Evolutionary conservation across 495 filamentous ascomycete species (phyloP).

Genomic region (Neurospora sp.): DNA sequence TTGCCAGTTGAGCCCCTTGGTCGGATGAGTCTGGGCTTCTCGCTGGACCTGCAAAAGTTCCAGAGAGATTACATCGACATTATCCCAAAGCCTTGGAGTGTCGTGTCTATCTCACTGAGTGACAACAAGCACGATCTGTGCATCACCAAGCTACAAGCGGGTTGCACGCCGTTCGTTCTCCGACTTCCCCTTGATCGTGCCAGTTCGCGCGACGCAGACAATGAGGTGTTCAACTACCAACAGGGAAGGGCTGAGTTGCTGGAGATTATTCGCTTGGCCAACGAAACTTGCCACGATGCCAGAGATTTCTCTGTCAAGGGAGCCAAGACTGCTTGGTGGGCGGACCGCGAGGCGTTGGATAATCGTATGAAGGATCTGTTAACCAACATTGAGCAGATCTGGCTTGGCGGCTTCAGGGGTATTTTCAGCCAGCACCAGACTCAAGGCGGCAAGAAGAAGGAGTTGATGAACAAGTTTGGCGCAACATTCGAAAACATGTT

Average conservation of each 20-base stretch:
- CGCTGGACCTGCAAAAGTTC: slow-evolving; percentile 44
- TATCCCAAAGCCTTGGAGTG: slow-evolving; percentile 73
- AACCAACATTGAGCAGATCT: slow-evolving; percentile 77
- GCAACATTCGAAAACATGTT: slow-evolving; percentile 71
- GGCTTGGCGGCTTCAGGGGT: slow-evolving; percentile 89
- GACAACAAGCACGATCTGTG: slow-evolving; percentile 72
- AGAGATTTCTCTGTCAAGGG: slow-evolving; percentile 38
- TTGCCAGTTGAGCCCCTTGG: slow-evolving; percentile 4
- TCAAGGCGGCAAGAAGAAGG: slow-evolving; percentile 32
- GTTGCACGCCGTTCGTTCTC: slow-evolving; percentile 69
- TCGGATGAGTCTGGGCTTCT: slow-evolving; percentile 27
- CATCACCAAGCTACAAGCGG: slow-evolving; percentile 64
- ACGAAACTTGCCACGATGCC: slow-evolving; percentile 61
- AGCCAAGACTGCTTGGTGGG: slow-evolving; percentile 82
- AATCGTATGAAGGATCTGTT: slow-evolving; percentile 65
- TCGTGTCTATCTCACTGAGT: slow-evolving; percentile 73
- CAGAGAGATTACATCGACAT: slow-evolving; percentile 69
- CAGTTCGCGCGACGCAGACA: slow-evolving; percentile 67
- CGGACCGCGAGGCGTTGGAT: slow-evolving; percentile 69
- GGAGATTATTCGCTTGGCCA: slow-evolving; percentile 70
- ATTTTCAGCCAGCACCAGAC: slow-evolving; percentile 64
- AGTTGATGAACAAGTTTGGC: slow-evolving; percentile 62
- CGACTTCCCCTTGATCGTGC: slow-evolving; percentile 75
- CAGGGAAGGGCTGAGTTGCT: slow-evolving; percentile 66
- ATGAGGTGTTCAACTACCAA: slow-evolving; percentile 73